These are phyloP conservation scores for Colletotrichum cordylinicola DNA, from an alignment of 2,329 filamentous ascomycete genomes.

Conservation along the genomic window DNA sequence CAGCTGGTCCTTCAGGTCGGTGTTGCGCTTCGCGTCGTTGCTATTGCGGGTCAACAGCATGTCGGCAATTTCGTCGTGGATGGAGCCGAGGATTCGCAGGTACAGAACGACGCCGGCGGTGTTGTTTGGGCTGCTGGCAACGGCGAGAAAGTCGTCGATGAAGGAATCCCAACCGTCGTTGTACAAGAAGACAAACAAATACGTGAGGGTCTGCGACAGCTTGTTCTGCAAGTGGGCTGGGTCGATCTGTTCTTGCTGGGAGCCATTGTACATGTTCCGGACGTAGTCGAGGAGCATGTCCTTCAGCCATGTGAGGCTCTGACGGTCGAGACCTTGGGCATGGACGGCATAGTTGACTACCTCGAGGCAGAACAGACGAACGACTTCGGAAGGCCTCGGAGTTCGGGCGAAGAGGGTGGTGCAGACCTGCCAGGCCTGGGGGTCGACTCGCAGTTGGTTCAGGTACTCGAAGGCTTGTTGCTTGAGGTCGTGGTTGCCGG, in stretches of 20 bases:
- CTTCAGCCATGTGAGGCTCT: conserved; percentile 77
- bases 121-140: conserved; percentile 71
- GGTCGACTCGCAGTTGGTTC: conserved; percentile 79
- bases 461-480: conserved; percentile 83
- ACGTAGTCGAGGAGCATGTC: conserved; percentile 84
- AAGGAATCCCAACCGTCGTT: conserved; percentile 86
- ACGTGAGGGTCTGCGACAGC: conserved; percentile 93
- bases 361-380: conserved; percentile 88
- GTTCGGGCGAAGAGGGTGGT: conserved; percentile 82
- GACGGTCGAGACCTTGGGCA: conserved; percentile 74
- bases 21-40: conserved; percentile 84
- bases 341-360: conserved; percentile 93
- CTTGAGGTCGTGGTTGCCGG: conserved; percentile 77
- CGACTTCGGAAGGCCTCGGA: conserved; percentile 79
- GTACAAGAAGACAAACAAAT: conserved; percentile 89
- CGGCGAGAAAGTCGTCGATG: conserved; percentile 84
- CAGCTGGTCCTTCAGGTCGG: conserved; percentile 88
- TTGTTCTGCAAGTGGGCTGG: conserved; percentile 89
- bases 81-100: conserved; percentile 83
- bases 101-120: conserved; percentile 81
- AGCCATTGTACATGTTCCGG: conserved; percentile 73
- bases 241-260: conserved; percentile 66
- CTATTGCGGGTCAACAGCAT: conserved; percentile 81
- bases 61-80: conserved; percentile 98
- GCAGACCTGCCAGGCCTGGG: conserved; percentile 90